These are phyloP conservation scores for Quercus engelmannii DNA, from an alignment of 306 rosid species.

Conservation along the genomic window DNA sequence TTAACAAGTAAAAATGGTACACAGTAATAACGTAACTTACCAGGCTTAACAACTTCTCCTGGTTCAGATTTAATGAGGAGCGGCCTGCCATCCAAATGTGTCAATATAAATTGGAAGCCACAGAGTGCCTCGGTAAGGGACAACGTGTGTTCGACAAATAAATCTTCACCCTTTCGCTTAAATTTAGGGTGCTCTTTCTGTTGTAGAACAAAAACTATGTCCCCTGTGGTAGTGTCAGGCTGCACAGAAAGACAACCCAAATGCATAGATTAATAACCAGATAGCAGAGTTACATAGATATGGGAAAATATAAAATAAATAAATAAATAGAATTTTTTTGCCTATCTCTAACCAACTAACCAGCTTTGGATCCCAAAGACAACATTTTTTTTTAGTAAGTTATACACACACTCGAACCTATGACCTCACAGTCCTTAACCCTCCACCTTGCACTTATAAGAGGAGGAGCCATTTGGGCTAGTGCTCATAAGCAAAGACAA, in stretches of 20 bases:
- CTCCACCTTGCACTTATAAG: too few species aligned
- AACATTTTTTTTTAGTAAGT: background rate
- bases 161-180: constrained; percentile 77
- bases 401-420: too few species aligned
- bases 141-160: constrained; percentile 73
- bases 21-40: constrained; percentile 26
- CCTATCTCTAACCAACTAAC: background rate
- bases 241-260: constrained; percentile 30
- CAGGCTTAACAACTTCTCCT: constrained; percentile 93
- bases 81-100: constrained; percentile 83
- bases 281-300: background rate
- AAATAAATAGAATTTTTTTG: too few species aligned
- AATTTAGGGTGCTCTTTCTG: constrained; percentile 93
- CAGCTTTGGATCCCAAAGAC: background rate
- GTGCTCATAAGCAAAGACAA: background rate
- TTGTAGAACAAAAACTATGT: constrained; percentile 86
- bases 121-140: constrained; percentile 86
- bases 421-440: too few species aligned
- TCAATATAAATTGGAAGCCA: constrained; percentile 79
- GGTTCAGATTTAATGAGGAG: constrained; percentile 89
- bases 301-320: background rate
- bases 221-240: constrained; percentile 97
- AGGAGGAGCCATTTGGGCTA: too few species aligned
- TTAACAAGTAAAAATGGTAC: background rate
- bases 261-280: background rate